Evolutionary conservation across 768 basidiomycete species (phyloP).

Genomic region (Lactarius sanguifluus): DNA sequence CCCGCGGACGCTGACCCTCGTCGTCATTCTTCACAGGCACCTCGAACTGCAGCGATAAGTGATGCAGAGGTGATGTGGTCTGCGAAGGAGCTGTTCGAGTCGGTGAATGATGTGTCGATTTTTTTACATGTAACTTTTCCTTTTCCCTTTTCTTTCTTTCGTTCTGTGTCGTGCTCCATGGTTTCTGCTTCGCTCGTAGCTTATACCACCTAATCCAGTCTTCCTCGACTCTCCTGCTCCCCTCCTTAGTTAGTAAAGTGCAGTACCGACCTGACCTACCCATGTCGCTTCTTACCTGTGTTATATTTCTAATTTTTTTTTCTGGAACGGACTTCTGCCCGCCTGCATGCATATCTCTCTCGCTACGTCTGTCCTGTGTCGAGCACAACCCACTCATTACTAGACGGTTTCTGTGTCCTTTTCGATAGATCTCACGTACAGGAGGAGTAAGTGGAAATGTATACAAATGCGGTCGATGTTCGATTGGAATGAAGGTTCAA

Average conservation of each 20-base stretch:
- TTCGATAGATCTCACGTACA: neutral
- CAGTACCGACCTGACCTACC: neutral
- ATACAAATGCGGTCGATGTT: neutral
- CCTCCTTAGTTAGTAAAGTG: neutral
- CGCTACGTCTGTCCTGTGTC: neutral
- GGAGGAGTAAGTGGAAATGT: neutral
- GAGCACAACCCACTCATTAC: conserved; percentile 3
- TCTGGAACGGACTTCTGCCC: neutral
- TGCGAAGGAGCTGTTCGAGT: neutral
- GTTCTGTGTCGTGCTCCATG: conserved; percentile 11
- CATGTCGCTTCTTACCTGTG: neutral
- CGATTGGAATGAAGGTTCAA: no score
- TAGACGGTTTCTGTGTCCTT: neutral
- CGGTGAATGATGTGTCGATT: conserved; percentile 6
- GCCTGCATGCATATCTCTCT: conserved; percentile 5
- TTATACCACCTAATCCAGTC: conserved; percentile 22
- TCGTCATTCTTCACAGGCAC: conserved; percentile 4
- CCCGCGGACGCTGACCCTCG: neutral
- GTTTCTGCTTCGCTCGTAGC: conserved; percentile 2
- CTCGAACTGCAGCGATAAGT: conserved; percentile 19
- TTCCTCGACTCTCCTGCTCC: neutral
- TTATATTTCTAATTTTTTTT: neutral
- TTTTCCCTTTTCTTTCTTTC: neutral
- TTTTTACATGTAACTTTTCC: neutral
- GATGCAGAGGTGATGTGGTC: neutral